Evolutionary conservation across 1,139 yeast genomes (phyloP), one percentile per base, ranked within the genome.

Genomic region (Kluyveromyces sp.): DNA sequence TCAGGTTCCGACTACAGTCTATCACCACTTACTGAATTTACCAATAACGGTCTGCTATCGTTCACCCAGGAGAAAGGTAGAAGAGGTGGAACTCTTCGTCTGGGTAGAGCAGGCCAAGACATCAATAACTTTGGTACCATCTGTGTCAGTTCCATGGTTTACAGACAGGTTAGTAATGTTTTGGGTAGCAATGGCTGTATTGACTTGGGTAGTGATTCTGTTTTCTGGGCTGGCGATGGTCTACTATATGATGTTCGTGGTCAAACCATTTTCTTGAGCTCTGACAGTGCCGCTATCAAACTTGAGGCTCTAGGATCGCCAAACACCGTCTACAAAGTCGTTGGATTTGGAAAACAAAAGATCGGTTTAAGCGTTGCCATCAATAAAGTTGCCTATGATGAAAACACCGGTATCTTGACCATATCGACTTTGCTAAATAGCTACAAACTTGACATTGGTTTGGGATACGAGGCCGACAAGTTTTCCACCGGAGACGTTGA

Each of bases 121-220:
- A 43, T 49, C 19, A 45, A 43, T 8, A 50, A 50, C 31, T 41
- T 42, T 29, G 53, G 53, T 40, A 50, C 52, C 11, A 41, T 50
- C 22, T 50, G 53, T 44, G 36, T 49, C 36, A 40, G 36, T 13
- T 46, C 44, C 28, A 45, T 41, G 2, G 41, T 39, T 6, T 47
- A 38, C 22, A 32, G 35, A 16, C 42, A 46, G 17, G 33, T 36
- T n/a, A 38, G 48, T 31, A 38, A 39, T 12, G 41, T 50, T n/a
- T 17, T 25, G 9, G 53, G 53, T 37, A n/a, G n/a, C 2, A 40
- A 41, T n/a, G 53, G 53, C 29, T 50, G 53, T 46, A 46, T 50
- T 18, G 36, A 35, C 19, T 39, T 50, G 16, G 53, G 53, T 15
- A 48, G 38, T 11, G 46, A 49, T 35, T 25, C 48, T 18, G 3